Conservation (phyloP, 768 basidiomycete species). For the Nevesoporus exiguus region DNA sequence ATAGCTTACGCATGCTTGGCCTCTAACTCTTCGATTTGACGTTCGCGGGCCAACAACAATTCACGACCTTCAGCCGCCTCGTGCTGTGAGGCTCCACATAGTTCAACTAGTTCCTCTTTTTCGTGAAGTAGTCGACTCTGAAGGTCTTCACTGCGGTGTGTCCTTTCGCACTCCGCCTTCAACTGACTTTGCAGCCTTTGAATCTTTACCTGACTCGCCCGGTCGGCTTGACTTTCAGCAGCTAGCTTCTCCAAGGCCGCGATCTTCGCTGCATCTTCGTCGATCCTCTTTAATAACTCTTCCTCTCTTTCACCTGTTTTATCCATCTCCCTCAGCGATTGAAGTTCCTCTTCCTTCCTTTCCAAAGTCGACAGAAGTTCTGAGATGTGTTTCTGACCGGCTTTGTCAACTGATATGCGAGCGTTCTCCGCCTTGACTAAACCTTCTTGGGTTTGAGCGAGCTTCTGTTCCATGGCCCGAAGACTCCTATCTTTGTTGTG, state of each 20-base stretch:
- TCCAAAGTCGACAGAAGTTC: conserved; percentile 44
- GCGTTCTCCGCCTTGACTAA: conserved; percentile 57
- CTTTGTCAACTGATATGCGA: conserved; percentile 51
- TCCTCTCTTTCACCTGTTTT: conserved; percentile 50
- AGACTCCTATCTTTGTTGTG: conserved; percentile 46
- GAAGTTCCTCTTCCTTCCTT: conserved; percentile 60
- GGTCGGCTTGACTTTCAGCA: conserved; percentile 36
- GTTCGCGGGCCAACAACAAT: conserved; percentile 20
- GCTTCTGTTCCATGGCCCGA: conserved; percentile 41
- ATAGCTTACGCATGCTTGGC: conserved; percentile 26
- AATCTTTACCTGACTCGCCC: conserved; percentile 32
- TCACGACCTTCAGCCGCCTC: conserved; percentile 29
- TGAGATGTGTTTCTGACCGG: conserved; percentile 40
- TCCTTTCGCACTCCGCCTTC: conserved; percentile 40
- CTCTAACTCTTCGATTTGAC: conserved; percentile 25
- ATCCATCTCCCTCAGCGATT: conserved; percentile 39
- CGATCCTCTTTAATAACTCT: conserved; percentile 60
- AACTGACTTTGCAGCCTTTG: conserved; percentile 42
- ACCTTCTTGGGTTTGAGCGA: conserved; percentile 46
- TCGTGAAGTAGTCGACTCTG: conserved; percentile 48
- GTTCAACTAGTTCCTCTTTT: conserved; percentile 48
- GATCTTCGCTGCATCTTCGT: conserved; percentile 71
- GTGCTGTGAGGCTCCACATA: conserved; percentile 37
- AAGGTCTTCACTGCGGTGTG: conserved; percentile 40
- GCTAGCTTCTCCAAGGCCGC: conserved; percentile 50